A percentile compares a stretch with the other conserved stretches of the same genome.
phyloP scores from a whole-genome alignment of 2,329 filamentous ascomycete species.

The Penicillium corylophilum region DNA sequence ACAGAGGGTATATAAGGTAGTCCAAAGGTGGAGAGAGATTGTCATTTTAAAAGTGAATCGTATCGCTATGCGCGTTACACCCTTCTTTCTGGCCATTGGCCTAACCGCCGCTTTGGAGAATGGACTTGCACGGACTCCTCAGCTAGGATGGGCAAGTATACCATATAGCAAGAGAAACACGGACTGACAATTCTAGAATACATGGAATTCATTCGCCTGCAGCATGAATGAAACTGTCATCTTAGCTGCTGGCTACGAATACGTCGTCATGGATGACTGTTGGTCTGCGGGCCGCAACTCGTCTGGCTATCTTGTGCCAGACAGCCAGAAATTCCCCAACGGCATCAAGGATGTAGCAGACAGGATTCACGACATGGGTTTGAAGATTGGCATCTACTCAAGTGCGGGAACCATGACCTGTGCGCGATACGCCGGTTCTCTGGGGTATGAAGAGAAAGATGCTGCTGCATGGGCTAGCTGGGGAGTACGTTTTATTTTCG shows the following conservation, averaged over 20 bases:
- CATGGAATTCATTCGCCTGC: constrained; percentile 46
- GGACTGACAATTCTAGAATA: constrained; percentile 24
- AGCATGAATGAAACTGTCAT: constrained; percentile 46
- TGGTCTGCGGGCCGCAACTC: constrained; percentile 49
- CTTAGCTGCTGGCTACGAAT: constrained; percentile 48
- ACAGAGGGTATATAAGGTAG: no score
- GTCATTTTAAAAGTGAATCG: no score
- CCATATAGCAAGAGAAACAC: not conserved
- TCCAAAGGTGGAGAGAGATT: no score
- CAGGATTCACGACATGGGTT: constrained; percentile 47
- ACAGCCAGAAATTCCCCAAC: constrained; percentile 47
- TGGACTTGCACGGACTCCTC: constrained; percentile 43
- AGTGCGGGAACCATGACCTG: constrained; percentile 36
- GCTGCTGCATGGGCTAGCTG: constrained; percentile 53
- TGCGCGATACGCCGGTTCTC: constrained; percentile 42
- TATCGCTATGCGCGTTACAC: no score
- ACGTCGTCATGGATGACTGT: constrained; percentile 55
- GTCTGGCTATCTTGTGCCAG: constrained; percentile 45
- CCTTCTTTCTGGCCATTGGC: constrained; percentile 11
- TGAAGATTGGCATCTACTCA: constrained; percentile 56
- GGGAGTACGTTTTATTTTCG: constrained; percentile 41
- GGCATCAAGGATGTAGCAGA: constrained; percentile 51
- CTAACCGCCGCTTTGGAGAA: constrained; percentile 35
- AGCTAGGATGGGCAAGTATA: constrained; percentile 42
- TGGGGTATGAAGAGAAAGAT: constrained; percentile 54